Base-by-base conservation (phyloP, 176 grass and related monocot species). In the Rhynchospora breviuscula region DNA sequence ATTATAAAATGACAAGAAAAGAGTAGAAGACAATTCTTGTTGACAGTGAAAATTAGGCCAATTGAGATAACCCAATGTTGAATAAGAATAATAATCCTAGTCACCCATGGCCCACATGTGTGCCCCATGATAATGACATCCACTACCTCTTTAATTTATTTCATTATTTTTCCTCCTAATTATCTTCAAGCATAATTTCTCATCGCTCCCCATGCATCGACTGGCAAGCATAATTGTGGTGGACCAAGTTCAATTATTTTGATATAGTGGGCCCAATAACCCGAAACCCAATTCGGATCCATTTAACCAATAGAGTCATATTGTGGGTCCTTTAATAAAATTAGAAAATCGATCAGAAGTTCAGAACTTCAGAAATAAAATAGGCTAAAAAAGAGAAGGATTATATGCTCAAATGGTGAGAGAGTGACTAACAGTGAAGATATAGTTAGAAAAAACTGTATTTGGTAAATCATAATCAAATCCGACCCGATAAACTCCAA, bases 71-170 rank as follows among this genome's bases (percentile, higher is more conserved):
- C 44, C 21, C 44, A 66, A 66, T 23, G 33, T 82, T 82, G 80
- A 82, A 82, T 68, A 67, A 82, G 80, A 53, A 82, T 82, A 82
- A 67, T 21, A 66, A 68, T 63, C 60, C 62, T 31, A 82, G 45
- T 82, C 80, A 82, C 6, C 19, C 6, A 63, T 67, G 80, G 62
- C 80, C 80, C 80, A 45, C 25, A 4, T 67, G 46, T 82, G 44
- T 44, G 21, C 2, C 62, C 80, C 40, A 33, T 52, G 21, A 82
- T 7, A 82, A 53, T 68, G 45, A 54, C 44, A 68, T 53, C 12
- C 79, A 82, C 63, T 67, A 82, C 67, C 62, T 49, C 29, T 82
- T 51, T 9, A 68, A 46, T 45, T 63, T 4, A 40, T 81, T 40
- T 8, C 14, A 2, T 82, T 51, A 40, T 40, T 15, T 68, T 35